Conservation (phyloP, 441 rosid genomes). For the Aleurites moluccanus region DNA sequence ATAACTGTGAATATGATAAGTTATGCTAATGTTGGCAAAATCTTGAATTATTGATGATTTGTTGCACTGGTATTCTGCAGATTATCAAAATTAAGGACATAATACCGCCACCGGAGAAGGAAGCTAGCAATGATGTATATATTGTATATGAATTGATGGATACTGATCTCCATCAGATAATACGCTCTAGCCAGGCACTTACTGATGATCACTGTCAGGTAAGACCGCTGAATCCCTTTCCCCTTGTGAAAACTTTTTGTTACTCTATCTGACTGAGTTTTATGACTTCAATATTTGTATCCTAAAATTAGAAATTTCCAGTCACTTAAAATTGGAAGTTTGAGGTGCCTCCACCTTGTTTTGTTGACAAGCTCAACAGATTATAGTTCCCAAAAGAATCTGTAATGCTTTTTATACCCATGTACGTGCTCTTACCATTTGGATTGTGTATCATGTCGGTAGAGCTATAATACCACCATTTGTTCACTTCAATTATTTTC, state of each 20-base stretch:
- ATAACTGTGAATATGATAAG: background rate
- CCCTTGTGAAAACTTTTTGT: conserved; percentile 1
- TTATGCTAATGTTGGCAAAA: background rate
- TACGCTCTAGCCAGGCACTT: conserved; percentile 63
- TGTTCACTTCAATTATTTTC: background rate
- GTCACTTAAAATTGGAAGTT: no score
- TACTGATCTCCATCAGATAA: conserved; percentile 77
- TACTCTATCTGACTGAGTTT: background rate
- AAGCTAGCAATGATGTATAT: conserved; percentile 76
- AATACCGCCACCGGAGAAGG: conserved; percentile 67
- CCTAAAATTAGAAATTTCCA: no score
- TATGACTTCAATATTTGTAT: background rate
- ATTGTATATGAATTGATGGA: conserved; percentile 81
- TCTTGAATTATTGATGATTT: conserved; percentile 11
- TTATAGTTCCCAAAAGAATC: no score
- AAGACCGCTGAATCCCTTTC: conserved; percentile 1
- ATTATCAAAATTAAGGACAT: conserved; percentile 76
- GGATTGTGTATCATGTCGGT: background rate
- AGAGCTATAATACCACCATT: no score
- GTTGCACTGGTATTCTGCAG: conserved; percentile 38
- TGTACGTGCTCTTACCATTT: background rate
- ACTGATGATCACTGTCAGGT: conserved; percentile 84
- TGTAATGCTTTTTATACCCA: background rate
- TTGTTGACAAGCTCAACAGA: no score
- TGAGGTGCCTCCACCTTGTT: no score